phyloP scores from a whole-genome alignment of 1,284 basidiomycete genomes.

The Meira miltonrushii region DNA sequence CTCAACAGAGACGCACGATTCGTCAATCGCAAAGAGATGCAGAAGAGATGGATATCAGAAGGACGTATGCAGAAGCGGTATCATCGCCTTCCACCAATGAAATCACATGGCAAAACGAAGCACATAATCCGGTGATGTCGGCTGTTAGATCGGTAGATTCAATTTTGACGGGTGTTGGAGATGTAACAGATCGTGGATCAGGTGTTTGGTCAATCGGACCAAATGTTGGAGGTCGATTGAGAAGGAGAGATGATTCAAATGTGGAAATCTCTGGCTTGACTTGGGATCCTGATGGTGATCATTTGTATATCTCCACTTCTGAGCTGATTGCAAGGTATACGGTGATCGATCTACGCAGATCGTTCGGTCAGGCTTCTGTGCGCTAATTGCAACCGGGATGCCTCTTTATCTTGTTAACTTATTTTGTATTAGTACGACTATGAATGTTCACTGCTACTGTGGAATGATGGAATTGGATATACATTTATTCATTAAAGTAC shows the following conservation, averaged over 20 bases:
- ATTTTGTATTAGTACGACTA: neutral
- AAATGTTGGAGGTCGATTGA: neutral
- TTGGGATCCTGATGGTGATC: slow-evolving; percentile 34
- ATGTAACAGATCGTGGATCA: slow-evolving; percentile 1
- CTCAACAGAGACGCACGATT: neutral
- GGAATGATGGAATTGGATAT: too few relatives aligned
- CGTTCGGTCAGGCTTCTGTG: slow-evolving; percentile 1
- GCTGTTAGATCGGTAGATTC: neutral
- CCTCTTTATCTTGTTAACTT: neutral
- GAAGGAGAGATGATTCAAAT: neutral
- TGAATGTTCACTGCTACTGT: neutral
- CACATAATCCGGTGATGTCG: neutral
- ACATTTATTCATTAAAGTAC: too few relatives aligned
- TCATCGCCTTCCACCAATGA: neutral
- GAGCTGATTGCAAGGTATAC: slow-evolving; percentile 23
- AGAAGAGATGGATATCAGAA: slow-evolving; percentile 1
- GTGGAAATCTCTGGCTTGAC: slow-evolving; percentile 31
- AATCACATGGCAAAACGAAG: neutral
- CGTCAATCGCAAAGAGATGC: too few relatives aligned
- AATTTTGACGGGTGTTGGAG: neutral
- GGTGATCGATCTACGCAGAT: slow-evolving; percentile 15
- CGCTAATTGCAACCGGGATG: neutral
- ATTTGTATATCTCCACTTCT: slow-evolving; percentile 27
- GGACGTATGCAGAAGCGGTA: neutral
- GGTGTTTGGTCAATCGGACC: neutral